These are phyloP conservation scores for Alternaria ventricosa DNA, from an alignment of 2,329 filamentous ascomycete genomes.

Conservation along the genomic window DNA sequence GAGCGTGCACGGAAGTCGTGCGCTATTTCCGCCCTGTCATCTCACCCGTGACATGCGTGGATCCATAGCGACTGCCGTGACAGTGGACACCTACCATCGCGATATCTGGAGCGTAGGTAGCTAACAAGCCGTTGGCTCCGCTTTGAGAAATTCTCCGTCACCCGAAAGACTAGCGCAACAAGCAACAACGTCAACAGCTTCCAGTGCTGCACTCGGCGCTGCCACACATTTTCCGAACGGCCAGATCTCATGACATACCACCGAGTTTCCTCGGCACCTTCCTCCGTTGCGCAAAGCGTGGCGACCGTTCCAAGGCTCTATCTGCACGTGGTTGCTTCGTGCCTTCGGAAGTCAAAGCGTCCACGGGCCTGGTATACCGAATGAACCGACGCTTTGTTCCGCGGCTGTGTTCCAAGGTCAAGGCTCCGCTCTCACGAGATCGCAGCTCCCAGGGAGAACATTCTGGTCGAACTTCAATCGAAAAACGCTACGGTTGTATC, in stretches of 20 bases:
- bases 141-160: conserved; percentile 3
- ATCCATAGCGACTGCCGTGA: conserved; percentile 8
- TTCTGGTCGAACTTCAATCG: not conserved
- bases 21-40: not conserved
- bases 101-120: conserved; percentile 14
- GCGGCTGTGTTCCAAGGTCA: conserved; percentile 1
- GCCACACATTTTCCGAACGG: not conserved
- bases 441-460: not conserved
- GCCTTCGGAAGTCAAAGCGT: not conserved
- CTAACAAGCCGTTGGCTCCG: conserved; percentile 15
- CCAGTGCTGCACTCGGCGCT: not conserved
- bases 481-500: not conserved
- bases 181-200: not conserved
- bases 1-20: conserved; percentile 15
- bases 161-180: not conserved
- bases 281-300: not conserved
- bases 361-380: not conserved
- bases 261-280: not conserved
- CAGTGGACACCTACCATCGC: conserved; percentile 3
- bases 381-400: not conserved
- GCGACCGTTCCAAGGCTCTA: not conserved
- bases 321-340: not conserved
- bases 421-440: not conserved
- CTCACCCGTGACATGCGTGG: conserved; percentile 1
- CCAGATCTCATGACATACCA: not conserved